Base-by-base conservation (phyloP, 768 basidiomycete species). In the Leccinum sublutescens region DNA sequence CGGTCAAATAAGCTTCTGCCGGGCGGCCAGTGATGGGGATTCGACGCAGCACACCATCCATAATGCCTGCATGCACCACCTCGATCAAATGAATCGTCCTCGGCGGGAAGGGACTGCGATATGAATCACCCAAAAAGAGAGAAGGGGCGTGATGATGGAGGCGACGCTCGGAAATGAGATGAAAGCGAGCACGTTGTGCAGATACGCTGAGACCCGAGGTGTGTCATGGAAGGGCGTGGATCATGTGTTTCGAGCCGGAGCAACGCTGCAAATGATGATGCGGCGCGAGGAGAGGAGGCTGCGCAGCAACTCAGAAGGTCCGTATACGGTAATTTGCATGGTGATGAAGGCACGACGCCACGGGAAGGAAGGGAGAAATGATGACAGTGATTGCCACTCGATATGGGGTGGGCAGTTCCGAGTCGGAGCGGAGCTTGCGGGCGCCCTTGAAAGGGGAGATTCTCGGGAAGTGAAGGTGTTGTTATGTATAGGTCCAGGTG, bases 171-270 rank as follows among this genome's bases (percentile, higher is more conserved):
- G 67, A 68, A 70, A 68, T 68, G 69, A 68, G 31, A 56, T 45
- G 62, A 34, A 55, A 49, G 43, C 27, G 34, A 36, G n/a, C 63
- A 65, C 55, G 60, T 59, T 68, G 11, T 43, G 52, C 29, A 25
- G 43, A 45, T 45, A 45, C 19, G 48, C 9, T 34, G 63, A 62
- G 59, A 53, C 27, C 54, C 52, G 52, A 57, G 58, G 47, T 45
- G 48, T 62, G 48, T 62, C 31, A 58, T 60, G 60, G 52, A 55
- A 27, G 58, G 47, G 67, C 51, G 54, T 68, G 60, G 63, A 58
- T 56, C 58, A 59, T 57, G 67, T 58, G 68, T 67, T 64, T 68
- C 67, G 68, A 68, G 66, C 60, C 68, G 67, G 67, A 67, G 57
- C 67, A 45, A 45, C 43, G 43, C 43, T 45, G 43, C 43, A 45